phyloP scores from a whole-genome alignment of 805 yeast genomes.

The Starmerella ratchasimensis region DNA sequence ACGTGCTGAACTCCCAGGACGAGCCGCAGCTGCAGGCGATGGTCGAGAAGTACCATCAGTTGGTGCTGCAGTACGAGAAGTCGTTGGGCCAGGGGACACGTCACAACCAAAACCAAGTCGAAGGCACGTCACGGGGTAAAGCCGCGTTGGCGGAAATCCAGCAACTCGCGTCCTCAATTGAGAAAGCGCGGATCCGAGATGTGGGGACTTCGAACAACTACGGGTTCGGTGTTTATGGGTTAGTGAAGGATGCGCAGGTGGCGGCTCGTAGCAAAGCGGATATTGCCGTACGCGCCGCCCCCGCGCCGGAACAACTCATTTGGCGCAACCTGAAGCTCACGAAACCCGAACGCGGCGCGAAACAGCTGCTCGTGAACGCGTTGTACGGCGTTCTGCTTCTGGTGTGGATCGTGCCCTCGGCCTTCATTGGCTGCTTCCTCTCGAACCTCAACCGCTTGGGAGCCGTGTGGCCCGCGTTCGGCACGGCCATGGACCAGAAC shows the following conservation, averaged over 20 bases:
- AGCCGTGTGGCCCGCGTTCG: conserved; percentile 27
- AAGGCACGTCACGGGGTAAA: not conserved
- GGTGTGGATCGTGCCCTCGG: conserved; percentile 30
- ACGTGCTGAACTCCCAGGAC: not conserved
- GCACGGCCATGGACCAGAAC: conserved; percentile 20
- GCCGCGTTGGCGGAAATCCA: not conserved
- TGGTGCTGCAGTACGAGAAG: conserved; percentile 21
- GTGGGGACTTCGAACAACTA: conserved; percentile 17
- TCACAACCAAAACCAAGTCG: not conserved
- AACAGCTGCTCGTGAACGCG: conserved; percentile 26
- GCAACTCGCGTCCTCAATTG: conserved; percentile 19
- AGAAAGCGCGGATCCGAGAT: not conserved
- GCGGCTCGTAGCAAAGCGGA: conserved; percentile 9
- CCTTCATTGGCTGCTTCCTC: conserved; percentile 30
- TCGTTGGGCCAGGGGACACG: not conserved
- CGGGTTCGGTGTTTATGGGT: conserved; percentile 26
- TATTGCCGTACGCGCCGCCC: conserved; percentile 23
- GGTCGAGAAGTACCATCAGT: conserved; percentile 19
- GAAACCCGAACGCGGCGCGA: conserved; percentile 21
- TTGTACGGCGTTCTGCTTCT: conserved; percentile 23
- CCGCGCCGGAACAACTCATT: conserved; percentile 27
- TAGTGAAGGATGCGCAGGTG: conserved; percentile 1
- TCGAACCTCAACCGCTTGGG: conserved; percentile 28
- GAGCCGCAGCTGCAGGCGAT: conserved; percentile 17
- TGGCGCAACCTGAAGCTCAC: conserved; percentile 27